Evolutionary conservation across 495 filamentous ascomycete genomes (phyloP), one percentile per base, ranked within the genome.

Genomic region (Trichoderma reesei): DNA sequence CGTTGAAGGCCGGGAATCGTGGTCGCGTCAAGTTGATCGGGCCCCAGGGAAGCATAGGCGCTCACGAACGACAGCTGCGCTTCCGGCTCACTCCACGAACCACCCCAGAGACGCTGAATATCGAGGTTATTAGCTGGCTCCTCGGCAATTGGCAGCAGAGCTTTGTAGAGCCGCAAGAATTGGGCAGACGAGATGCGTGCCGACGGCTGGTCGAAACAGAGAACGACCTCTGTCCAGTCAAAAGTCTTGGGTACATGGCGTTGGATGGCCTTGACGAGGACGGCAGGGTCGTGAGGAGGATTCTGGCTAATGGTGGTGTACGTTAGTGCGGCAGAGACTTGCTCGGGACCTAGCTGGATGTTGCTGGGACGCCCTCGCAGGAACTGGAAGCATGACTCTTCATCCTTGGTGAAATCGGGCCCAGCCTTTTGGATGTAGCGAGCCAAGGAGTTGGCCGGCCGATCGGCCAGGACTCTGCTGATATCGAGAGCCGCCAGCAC

Each of bases 61-160:
- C 86, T 87, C 44, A 97, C 79, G 70, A 99, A 95, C 14, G 90
- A 94, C 62, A 98, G 82, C 65, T 97, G 95, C 0, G 95, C 90
- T 56, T 91, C 84, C 20, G 86, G 83, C 62, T 95, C 81, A 59
- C 89, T 83, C 94, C 95, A 98, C 56, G 86, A 81, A 41, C 92
- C 93, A 65, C 92, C 91, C 94, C 93, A 98, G 33, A 99, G 81
- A 42, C 80, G 83, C 72, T 96, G 88, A 56, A 96, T 84, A 73
- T 96, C 86, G 70, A 85, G 74, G 20, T 65, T 65, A 2, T 72
- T 67, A 18, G 86, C 82, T n/a, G 61, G 61, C 33, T 87, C 84
- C 56, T 75, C 78, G 42, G 89, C 89, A 63, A 89, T 77, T 1
- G 85, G 85, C 37, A 89, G 76, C 34, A 99, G 78, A 18, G 87